phyloP scores from a whole-genome alignment of 2,329 filamentous ascomycete species.

The Arthroderma sp. region DNA sequence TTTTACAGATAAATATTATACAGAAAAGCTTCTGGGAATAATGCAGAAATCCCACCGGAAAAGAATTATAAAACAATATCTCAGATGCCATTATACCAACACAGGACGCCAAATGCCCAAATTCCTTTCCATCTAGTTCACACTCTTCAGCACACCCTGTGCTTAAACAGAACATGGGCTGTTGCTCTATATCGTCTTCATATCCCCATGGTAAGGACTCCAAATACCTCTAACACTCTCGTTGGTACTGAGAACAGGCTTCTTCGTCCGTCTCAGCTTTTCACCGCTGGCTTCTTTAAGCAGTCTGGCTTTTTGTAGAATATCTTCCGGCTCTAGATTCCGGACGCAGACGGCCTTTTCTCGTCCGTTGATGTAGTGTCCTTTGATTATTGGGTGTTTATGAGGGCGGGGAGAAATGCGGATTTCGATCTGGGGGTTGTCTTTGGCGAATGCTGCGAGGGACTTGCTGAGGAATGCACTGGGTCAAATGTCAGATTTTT shows the following conservation, averaged over 20 bases:
- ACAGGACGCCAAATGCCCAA: neutral
- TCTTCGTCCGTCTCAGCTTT: constrained; percentile 40
- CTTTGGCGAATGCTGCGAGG: constrained; percentile 63
- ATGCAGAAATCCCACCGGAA: constrained; percentile 2
- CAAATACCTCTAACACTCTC: constrained; percentile 53
- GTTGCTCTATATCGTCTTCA: constrained; percentile 34
- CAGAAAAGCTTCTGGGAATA: neutral
- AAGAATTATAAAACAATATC: neutral
- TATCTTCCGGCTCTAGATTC: constrained; percentile 68
- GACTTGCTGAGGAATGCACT: constrained; percentile 70
- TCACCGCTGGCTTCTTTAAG: constrained; percentile 35
- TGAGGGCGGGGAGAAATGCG: constrained; percentile 78
- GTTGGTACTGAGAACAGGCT: constrained; percentile 48
- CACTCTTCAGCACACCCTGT: neutral
- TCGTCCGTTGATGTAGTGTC: constrained; percentile 83
- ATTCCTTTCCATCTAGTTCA: neutral
- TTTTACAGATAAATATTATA: no score
- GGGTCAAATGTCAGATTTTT: constrained; percentile 2
- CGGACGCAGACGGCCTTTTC: constrained; percentile 78
- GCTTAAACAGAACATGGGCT: neutral
- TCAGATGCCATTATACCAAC: constrained; percentile 1
- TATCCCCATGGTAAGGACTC: constrained; percentile 48
- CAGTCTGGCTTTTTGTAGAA: constrained; percentile 58
- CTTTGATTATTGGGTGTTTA: constrained; percentile 77
- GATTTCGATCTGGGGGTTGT: constrained; percentile 83